phyloP scores from a whole-genome alignment of 2,329 filamentous ascomycete genomes.

The Fusarium sp. region DNA sequence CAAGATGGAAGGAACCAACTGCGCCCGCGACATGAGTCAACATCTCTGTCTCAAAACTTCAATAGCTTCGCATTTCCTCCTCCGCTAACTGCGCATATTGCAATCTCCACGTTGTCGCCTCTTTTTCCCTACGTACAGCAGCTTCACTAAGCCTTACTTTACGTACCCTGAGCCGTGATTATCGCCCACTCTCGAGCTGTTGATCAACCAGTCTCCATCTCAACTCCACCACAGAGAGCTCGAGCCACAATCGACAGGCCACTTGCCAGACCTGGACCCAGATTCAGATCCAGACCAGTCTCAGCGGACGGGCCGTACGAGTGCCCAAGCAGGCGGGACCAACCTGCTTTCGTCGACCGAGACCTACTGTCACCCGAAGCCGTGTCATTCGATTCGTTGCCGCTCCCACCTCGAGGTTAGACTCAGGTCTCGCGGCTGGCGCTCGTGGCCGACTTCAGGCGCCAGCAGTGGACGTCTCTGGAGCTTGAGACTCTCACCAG shows the following conservation, averaged over 20 bases:
- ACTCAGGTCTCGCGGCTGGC: constrained; percentile 13
- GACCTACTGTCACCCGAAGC: constrained; percentile 22
- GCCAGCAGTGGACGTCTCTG: constrained; percentile 16
- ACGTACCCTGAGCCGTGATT: constrained; percentile 22
- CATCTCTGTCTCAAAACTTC: neutral
- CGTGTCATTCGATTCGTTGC: constrained; percentile 40
- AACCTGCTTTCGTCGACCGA: constrained; percentile 43
- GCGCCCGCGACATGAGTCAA: neutral
- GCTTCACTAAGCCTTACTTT: constrained; percentile 18
- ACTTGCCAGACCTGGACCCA: constrained; percentile 30
- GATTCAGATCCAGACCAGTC: constrained; percentile 42
- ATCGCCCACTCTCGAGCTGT: constrained; percentile 18
- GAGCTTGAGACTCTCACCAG: neutral
- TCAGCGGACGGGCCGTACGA: constrained; percentile 39
- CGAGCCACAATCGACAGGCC: constrained; percentile 36
- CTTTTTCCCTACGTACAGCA: constrained; percentile 9
- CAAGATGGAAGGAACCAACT: constrained; percentile 9
- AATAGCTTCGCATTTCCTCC: neutral
- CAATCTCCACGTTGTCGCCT: constrained; percentile 1
- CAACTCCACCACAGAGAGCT: constrained; percentile 27
- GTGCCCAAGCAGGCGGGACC: constrained; percentile 26
- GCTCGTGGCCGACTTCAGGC: constrained; percentile 16
- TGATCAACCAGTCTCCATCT: constrained; percentile 28
- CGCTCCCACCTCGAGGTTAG: constrained; percentile 6
- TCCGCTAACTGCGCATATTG: constrained; percentile 9